A percentile compares a stretch with the other conserved stretches of the same genome.
phyloP scores from a whole-genome alignment of 2,329 filamentous ascomycete species.

The Colletotrichum paranaense region DNA sequence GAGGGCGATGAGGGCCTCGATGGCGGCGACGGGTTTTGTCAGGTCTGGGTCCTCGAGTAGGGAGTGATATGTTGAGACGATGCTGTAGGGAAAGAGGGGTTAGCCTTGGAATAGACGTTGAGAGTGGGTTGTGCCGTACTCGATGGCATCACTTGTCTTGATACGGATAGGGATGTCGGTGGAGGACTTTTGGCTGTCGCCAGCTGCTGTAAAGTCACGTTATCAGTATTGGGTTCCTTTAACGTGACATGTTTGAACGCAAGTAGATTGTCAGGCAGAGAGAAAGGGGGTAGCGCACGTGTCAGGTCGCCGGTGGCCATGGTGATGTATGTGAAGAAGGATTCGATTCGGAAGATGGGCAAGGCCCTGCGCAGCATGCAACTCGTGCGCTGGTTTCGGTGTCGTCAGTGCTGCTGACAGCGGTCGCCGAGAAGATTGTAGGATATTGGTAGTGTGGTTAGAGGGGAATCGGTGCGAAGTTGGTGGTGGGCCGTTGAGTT shows the following conservation, averaged over 20 bases:
- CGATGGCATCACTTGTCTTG: constrained; percentile 44
- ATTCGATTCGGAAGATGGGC: constrained; percentile 1
- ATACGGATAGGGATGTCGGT: constrained; percentile 40
- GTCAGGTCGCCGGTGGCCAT: constrained; percentile 31
- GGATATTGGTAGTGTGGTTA: background rate
- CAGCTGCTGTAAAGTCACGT: background rate
- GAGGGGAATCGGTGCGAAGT: background rate
- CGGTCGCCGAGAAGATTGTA: background rate
- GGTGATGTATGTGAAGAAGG: background rate
- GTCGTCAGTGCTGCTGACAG: background rate
- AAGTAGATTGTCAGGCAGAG: background rate
- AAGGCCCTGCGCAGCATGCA: constrained; percentile 1
- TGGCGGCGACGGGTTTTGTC: constrained; percentile 95
- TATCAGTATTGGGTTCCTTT: background rate
- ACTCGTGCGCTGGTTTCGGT: background rate
- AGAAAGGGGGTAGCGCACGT: constrained; percentile 4
- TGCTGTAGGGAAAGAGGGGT: constrained; percentile 50
- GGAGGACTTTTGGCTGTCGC: constrained; percentile 8
- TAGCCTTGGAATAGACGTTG: background rate
- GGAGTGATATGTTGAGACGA: constrained; percentile 65
- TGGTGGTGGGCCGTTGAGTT: background rate
- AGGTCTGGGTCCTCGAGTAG: constrained; percentile 80
- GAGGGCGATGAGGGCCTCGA: constrained; percentile 89
- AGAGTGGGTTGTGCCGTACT: constrained; percentile 40
- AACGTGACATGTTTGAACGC: background rate